Evolutionary conservation across 345 rosid species (phyloP), one percentile per base, ranked within the genome.

Genomic region (Citrus australasica): DNA sequence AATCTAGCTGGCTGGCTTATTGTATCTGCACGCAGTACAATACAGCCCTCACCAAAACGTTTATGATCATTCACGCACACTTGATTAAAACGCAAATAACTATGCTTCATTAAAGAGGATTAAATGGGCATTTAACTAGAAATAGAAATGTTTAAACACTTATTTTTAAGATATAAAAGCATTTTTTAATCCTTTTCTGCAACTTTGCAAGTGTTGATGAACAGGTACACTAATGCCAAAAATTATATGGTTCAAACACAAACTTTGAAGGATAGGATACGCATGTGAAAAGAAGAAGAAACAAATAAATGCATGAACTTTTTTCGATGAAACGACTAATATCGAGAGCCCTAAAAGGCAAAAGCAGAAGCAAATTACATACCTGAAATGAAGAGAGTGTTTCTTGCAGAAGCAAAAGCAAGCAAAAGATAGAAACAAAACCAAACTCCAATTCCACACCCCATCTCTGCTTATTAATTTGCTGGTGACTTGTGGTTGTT

Each of bases 331-430:
- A 46, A 11, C 51, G 51, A 46, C 51, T 11, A 13, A 46, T 11
- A 11, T 3, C 0, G 17, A 46, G 17, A 46, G 17, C 51, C 51
- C 51, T 3, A 46, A 13, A 46, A 46, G 51, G 51, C 51, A 53
- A 53, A 53, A 53, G 58, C 58, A 17, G 22, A 53, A 53, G 58
- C 58, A 32, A 4, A 75, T 32, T 24, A 69, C 33, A 73, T 67
- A 90, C 91, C 92, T 67, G 89, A 73, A 79, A 76, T 67, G 27
- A 87, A 69, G 76, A 78, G 35, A 55, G 42, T 73, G 83, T 42
- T 67, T 9, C 92, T 85, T 77, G 89, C 84, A 21, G 89, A 84
- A 69, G 85, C 85, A 77, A 84, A 24, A 73, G 79, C 25, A n/a
- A 84, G 66, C 67, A 86, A 68, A 62, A 89, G 61, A 67, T 77